Conservation (phyloP, 2,329 filamentous ascomycete species). For the Domatiomyces catenatus region DNA sequence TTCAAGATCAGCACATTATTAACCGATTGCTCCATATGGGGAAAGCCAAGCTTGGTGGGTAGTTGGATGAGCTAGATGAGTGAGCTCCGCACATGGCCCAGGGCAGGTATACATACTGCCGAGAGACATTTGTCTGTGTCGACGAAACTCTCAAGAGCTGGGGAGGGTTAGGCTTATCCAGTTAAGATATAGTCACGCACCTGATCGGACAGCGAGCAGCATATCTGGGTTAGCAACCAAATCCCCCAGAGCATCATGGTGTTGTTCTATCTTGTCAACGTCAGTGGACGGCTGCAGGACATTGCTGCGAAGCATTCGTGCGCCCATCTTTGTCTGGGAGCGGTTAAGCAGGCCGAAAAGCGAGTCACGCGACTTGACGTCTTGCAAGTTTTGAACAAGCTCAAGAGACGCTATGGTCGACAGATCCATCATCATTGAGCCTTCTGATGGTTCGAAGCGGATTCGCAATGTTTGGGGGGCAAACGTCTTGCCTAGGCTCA, state of each 20-base stretch:
- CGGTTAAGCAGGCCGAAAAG: constrained; percentile 75
- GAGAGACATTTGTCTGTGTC: constrained; percentile 72
- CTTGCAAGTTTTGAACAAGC: constrained; percentile 72
- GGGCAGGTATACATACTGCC: constrained; percentile 22
- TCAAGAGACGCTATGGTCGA: constrained; percentile 77
- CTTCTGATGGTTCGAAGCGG: constrained; percentile 72
- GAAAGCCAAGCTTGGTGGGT: constrained; percentile 48
- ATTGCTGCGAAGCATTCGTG: constrained; percentile 65
- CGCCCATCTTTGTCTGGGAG: constrained; percentile 77
- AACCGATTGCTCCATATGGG: constrained; percentile 62
- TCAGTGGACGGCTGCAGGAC: constrained; percentile 79
- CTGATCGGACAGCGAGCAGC: constrained; percentile 60
- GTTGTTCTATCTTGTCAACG: constrained; percentile 47
- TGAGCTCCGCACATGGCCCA: constrained; percentile 10
- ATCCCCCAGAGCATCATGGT: constrained; percentile 75
- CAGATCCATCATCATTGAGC: constrained; percentile 90
- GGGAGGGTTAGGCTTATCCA: constrained; percentile 8
- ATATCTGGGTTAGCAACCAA: constrained; percentile 68
- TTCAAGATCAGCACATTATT: constrained; percentile 82
- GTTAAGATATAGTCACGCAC: constrained; percentile 26
- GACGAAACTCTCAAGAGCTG: constrained; percentile 57
- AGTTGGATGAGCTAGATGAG: constrained; percentile 55
- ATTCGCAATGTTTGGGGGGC: constrained; percentile 68
- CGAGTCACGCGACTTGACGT: constrained; percentile 62
- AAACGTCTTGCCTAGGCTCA: constrained; percentile 53